Base-by-base conservation (phyloP, 495 filamentous ascomycete species). In the Penicillium macrosclerotiorum region DNA sequence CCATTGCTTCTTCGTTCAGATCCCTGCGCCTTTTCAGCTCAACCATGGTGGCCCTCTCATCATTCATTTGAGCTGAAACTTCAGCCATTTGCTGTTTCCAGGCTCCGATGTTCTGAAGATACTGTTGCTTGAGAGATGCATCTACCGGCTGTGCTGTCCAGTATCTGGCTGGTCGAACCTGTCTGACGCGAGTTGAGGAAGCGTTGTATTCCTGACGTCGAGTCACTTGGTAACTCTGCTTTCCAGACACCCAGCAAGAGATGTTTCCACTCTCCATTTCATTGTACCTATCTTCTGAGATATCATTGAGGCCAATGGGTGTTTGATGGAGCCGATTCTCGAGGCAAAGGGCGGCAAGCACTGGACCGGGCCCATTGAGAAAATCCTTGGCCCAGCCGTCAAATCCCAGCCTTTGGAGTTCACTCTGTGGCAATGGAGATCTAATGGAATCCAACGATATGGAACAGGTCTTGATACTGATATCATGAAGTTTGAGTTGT, bases 111-210 rank as follows among this genome's bases (percentile, higher is more conserved):
- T 63, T 68, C 23, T 62, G 56, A 40, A 70, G 57, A 16, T 82
- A 19, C 31, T 73, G 72, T 9, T 64, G 57, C 55, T 85, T 89
- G 40, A 78, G 75, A 20, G 75, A 67, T 1, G 56, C 52, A 60
- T 93, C 85, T 9, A 89, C 78, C 3, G 88, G 85, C 53, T 88
- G 81, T 46, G 89, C 78, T 3, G 85, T 89, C 86, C 90, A 96
- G 42, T 77, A 72, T 11, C 57, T 60, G 3, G 86, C 88, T 25
- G 52, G 62, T 8, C 52, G 67, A 2, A 95, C 45, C 36, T 63
- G 59, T 32, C 64, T 74, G 1, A 84, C 79, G 7, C 64, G 65
- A 5, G 87, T 90, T 5, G 88, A 88, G 6, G 70, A 71, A 5
- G 85, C 89, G 13, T 60, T 58, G 0, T 94, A 95, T 60, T 95